A percentile compares a stretch with the other conserved stretches of the same genome.
Evolutionary conservation across 2,329 filamentous ascomycete species (phyloP).

Genomic region (Rhinocladiella similis): DNA sequence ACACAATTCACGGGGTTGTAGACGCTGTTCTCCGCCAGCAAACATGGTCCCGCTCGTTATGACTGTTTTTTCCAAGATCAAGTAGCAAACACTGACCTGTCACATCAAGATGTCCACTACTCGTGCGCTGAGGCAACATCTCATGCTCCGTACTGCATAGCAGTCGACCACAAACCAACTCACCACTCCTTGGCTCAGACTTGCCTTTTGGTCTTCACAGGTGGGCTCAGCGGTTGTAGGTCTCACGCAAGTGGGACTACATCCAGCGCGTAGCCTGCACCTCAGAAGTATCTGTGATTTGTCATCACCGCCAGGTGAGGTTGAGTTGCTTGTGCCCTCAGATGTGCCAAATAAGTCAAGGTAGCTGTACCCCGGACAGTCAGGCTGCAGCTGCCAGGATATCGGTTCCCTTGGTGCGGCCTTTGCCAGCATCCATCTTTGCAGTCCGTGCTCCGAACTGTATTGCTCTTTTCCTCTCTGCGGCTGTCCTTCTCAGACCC

Average conservation of each 20-base stretch:
- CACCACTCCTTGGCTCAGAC: conserved; percentile 28
- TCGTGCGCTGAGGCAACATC: background rate
- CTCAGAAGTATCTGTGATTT: conserved; percentile 72
- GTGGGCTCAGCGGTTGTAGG: conserved; percentile 19
- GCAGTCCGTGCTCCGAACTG: conserved; percentile 81
- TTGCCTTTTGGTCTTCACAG: conserved; percentile 33
- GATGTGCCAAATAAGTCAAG: no score
- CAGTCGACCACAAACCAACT: background rate
- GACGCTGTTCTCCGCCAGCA: conserved; percentile 19
- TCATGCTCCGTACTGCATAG: background rate
- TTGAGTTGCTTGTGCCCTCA: background rate
- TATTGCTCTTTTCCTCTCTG: conserved; percentile 91
- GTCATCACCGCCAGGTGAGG: conserved; percentile 27
- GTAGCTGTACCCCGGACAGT: background rate
- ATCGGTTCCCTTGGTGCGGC: conserved; percentile 68
- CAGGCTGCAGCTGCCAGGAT: conserved; percentile 33
- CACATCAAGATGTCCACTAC: background rate
- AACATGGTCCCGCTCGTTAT: background rate
- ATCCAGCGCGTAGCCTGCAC: conserved; percentile 38
- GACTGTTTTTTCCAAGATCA: background rate
- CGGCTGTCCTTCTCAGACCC: conserved; percentile 69
- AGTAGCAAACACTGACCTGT: background rate
- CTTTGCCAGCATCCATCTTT: conserved; percentile 66
- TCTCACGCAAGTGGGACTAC: conserved; percentile 27
- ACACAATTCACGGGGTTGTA: background rate